Conservation (phyloP, 1,139 yeast genomes). For the Nakaseomyces nivariensis region DNA sequence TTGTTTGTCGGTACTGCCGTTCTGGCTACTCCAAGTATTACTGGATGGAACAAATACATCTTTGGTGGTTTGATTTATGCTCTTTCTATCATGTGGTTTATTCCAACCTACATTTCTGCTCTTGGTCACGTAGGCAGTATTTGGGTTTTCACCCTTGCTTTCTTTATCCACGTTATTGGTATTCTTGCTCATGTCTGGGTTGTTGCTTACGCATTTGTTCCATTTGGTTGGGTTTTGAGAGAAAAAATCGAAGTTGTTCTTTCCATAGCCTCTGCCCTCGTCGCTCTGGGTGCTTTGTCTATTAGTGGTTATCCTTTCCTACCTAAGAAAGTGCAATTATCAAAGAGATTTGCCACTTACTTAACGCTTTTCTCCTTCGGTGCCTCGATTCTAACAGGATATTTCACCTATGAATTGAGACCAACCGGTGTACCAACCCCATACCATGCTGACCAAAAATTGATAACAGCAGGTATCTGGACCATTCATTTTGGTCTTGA, state of each 20-base stretch:
- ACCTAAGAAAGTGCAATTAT: constrained; percentile 4
- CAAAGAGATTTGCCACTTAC: constrained; percentile 18
- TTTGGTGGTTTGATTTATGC: constrained; percentile 61
- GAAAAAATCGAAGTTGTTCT: constrained; percentile 78
- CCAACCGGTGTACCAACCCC: constrained; percentile 48
- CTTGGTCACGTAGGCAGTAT: constrained; percentile 53
- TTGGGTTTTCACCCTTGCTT: constrained; percentile 46
- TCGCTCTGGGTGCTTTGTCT: constrained; percentile 32
- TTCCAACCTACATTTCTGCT: constrained; percentile 55
- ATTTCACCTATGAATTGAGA: constrained; percentile 18
- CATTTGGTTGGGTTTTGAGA: constrained; percentile 79
- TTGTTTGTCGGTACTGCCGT: constrained; percentile 37
- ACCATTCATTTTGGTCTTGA: constrained; percentile 95
- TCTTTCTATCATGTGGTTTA: constrained; percentile 49
- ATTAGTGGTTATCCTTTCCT: constrained; percentile 3
- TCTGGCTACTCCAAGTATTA: constrained; percentile 17
- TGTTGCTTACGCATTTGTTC: constrained; percentile 97
- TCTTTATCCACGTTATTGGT: constrained; percentile 45
- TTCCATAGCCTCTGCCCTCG: constrained; percentile 39
- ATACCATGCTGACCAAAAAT: constrained; percentile 61
- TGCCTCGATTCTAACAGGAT: constrained; percentile 17
- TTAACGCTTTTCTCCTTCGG: constrained; percentile 37
- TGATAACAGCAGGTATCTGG: constrained; percentile 95
- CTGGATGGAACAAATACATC: constrained; percentile 73
- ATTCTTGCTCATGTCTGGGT: constrained; percentile 87